Evolutionary conservation across 2,329 filamentous ascomycete genomes (phyloP), one percentile per base, ranked within the genome.

Genomic region (Bretziella fagacearum): DNA sequence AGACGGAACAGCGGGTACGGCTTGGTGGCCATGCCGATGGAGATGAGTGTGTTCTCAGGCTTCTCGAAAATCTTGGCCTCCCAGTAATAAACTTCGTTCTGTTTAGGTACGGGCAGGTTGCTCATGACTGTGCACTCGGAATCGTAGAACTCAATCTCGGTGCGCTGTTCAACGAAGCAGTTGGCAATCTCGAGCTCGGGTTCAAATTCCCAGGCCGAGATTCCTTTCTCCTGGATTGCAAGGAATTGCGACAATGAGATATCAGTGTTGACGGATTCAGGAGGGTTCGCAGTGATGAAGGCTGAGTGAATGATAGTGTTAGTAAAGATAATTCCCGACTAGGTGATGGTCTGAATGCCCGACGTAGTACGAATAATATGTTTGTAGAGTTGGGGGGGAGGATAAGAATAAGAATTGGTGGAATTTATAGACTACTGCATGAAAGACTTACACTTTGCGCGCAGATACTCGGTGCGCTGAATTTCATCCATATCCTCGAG

Each of bases 51-150:
- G 50, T 68, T 77, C 53, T 96, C 91, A 3, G 91, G 86, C 65
- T 96, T 96, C 52, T 98, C 91, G 64, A 93, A 98, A 46, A 98
- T 81, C 68, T 98, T 98, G 48, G 87, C 84, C 63, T 98, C 91
- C 91, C 91, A 98, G 63, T 98, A 98, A 63, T 98, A 98, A 8
- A 96, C 89, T 58, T 98, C 91, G 59, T 98, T 98, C 60, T 98
- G 91, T 59, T 98, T 98, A 11, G 91, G 91, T 6, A 98, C 85
- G 0, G 91, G 91, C 33, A 98, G 65, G 57, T 98, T 98, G 68
- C 83, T 93, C 68, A 94, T 85, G 52, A 96, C 91, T 56, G 87
- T 93, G 66, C 89, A 96, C 61, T 93, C 91, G 2, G 86, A 91
- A 63, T 98, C 91, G 59, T 93, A 98, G 65, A 98, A 98, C 61